Evolutionary conservation across 306 rosid species (phyloP).

Genomic region (Rubus parviflorus): DNA sequence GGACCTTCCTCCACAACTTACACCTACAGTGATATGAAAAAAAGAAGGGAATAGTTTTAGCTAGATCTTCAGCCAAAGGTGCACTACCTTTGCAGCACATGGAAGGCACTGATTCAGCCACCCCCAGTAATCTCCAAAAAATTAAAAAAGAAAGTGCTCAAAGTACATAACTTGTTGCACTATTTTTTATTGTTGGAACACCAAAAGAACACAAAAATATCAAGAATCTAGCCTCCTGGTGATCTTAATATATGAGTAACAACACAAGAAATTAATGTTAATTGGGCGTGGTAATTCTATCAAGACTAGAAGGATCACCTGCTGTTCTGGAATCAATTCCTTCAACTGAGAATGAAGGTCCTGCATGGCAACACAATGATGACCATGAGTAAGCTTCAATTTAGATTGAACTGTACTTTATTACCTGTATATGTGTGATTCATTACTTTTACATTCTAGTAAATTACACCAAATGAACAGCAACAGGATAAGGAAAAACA

Average conservation of each 20-base stretch:
- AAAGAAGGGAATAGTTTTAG: too few relatives aligned
- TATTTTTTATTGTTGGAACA: background rate
- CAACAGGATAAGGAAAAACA: too few relatives aligned
- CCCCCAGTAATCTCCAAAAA: too few relatives aligned
- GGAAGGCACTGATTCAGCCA: too few relatives aligned
- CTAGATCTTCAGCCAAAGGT: too few relatives aligned
- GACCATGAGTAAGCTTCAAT: slow-evolving; percentile 4
- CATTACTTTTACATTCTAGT: background rate
- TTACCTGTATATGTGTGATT: background rate
- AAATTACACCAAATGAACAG: background rate
- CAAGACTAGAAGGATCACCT: slow-evolving; percentile 51
- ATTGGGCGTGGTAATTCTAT: background rate
- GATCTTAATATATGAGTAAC: background rate
- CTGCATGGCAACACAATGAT: slow-evolving; percentile 41
- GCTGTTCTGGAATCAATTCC: slow-evolving; percentile 89
- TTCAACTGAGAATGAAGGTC: slow-evolving; percentile 80
- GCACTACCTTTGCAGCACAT: too few relatives aligned
- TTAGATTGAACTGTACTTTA: background rate
- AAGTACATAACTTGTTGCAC: background rate
- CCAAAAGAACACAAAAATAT: background rate
- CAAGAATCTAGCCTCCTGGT: too few relatives aligned
- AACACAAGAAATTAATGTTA: background rate
- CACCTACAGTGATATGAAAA: too few relatives aligned
- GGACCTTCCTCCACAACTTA: too few relatives aligned
- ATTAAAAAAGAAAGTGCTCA: background rate